Evolutionary conservation across 352 stramenopile genomes (phyloP).

Genomic region (Blastocystis sp.): DNA sequence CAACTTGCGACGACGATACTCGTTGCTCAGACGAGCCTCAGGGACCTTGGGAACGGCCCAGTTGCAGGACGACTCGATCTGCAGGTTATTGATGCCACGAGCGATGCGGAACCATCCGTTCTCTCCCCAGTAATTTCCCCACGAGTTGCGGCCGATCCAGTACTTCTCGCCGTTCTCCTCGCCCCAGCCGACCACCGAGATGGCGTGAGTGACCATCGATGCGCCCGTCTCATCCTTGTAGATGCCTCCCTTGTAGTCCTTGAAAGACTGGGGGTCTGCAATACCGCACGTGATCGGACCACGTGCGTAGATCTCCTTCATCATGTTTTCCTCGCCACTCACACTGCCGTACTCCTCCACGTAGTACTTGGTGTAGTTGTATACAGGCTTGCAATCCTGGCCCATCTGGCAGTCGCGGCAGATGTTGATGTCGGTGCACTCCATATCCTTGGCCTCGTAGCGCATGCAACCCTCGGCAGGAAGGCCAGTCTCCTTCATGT

Average conservation of each 20-base stretch:
- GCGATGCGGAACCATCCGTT: slow-evolving; percentile 87
- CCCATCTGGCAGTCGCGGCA: slow-evolving; percentile 81
- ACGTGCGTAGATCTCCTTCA: slow-evolving; percentile 88
- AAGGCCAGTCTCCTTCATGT: slow-evolving; percentile 82
- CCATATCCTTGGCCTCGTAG: slow-evolving; percentile 82
- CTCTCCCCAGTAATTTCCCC: slow-evolving; percentile 88
- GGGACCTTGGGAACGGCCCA: slow-evolving; percentile 75
- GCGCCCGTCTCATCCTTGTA: slow-evolving; percentile 80
- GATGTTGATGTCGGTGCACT: slow-evolving; percentile 77
- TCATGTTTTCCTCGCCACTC: slow-evolving; percentile 83
- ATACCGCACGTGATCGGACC: slow-evolving; percentile 84
- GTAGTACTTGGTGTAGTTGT: slow-evolving; percentile 85
- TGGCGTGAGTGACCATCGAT: slow-evolving; percentile 79
- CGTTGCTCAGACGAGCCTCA: neutral
- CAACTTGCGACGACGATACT: slow-evolving; percentile 75
- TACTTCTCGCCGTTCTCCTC: slow-evolving; percentile 77
- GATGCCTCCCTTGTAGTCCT: slow-evolving; percentile 85
- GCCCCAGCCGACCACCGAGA: slow-evolving; percentile 90
- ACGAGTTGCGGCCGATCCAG: slow-evolving; percentile 91
- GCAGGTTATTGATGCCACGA: slow-evolving; percentile 81
- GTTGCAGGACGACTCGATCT: slow-evolving; percentile 83
- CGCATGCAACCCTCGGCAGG: slow-evolving; percentile 87
- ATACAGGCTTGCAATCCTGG: slow-evolving; percentile 75
- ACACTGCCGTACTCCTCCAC: slow-evolving; percentile 87
- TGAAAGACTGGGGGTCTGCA: slow-evolving; percentile 65